phyloP scores from a whole-genome alignment of 345 rosid species.

The Bruguiera gymnorhiza region DNA sequence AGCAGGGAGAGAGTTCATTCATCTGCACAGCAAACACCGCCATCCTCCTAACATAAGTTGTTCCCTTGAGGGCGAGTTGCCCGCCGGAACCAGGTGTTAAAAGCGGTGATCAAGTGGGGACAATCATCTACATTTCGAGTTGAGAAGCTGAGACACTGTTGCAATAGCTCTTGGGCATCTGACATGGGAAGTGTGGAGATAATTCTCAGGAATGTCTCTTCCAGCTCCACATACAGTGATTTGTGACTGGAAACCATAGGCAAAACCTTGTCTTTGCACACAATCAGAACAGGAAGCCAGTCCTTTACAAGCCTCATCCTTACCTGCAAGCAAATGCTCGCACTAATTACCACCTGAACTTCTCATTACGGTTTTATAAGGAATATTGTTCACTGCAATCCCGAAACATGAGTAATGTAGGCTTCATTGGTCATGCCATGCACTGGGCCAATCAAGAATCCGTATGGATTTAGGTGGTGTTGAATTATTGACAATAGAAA shows the following conservation, averaged over 20 bases:
- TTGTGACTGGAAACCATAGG: conserved; percentile 46
- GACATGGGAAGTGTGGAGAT: conserved; percentile 64
- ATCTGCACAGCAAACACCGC: too few relatives aligned
- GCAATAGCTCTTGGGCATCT: conserved; percentile 20
- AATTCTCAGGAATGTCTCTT: conserved; percentile 58
- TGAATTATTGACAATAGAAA: too few relatives aligned
- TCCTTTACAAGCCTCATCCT: conserved; percentile 60
- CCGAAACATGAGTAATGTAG: too few relatives aligned
- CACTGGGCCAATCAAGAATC: too few relatives aligned
- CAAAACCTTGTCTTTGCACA: conserved; percentile 47
- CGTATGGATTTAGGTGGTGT: too few relatives aligned
- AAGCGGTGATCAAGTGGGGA: conserved; percentile 58
- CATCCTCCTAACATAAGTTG: too few relatives aligned
- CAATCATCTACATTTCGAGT: conserved; percentile 42
- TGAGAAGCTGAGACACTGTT: conserved; percentile 4
- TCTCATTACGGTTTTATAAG: too few relatives aligned
- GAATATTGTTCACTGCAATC: too few relatives aligned
- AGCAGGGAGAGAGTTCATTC: too few relatives aligned
- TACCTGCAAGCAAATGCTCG: conserved; percentile 35
- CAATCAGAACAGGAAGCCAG: conserved; percentile 73
- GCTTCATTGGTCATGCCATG: too few relatives aligned
- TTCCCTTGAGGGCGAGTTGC: conserved; percentile 32
- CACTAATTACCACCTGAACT: conserved; percentile 15
- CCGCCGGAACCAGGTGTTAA: conserved; percentile 71
- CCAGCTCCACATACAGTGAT: conserved; percentile 50